These are phyloP conservation scores for Eruca vesicaria DNA, from an alignment of 441 rosid species.

Conservation along the genomic window DNA sequence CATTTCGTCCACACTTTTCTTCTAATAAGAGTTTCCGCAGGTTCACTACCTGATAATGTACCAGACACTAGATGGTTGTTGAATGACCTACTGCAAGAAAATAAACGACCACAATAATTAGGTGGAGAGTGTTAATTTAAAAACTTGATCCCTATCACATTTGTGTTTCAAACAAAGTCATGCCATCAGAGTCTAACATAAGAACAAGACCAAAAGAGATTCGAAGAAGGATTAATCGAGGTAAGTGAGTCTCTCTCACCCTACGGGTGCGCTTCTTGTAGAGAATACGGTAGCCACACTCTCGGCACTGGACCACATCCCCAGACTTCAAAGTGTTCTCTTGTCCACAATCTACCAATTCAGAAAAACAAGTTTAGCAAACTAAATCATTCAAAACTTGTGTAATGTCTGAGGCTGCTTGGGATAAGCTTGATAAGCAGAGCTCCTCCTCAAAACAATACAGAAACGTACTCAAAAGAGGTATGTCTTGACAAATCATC, in stretches of 20 bases:
- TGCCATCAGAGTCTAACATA: background rate
- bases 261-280: conserved; percentile 94
- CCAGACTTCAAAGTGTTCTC: conserved; percentile 84
- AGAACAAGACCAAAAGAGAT: background rate
- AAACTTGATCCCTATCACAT: too few species aligned
- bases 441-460: conserved; percentile 27
- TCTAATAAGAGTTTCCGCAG: conserved; percentile 56
- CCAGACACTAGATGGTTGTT: conserved; percentile 43
- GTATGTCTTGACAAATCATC: background rate
- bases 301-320: conserved; percentile 89
- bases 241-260: conserved; percentile 40
- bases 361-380: background rate
- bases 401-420: conserved; percentile 29
- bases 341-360: conserved; percentile 68
- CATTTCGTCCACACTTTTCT: conserved; percentile 80
- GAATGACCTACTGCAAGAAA: conserved; percentile 45
- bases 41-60: too few species aligned
- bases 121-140: too few species aligned
- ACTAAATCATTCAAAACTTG: background rate
- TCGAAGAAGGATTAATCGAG: background rate
- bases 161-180: background rate
- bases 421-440: conserved; percentile 17
- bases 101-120: too few species aligned
- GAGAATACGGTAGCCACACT: conserved; percentile 89
- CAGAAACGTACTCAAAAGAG: conserved; percentile 29